Evolutionary conservation across 2,329 filamentous ascomycete genomes (phyloP), one percentile per base, ranked within the genome.

Genomic region (Colletotrichum orchidophilum): DNA sequence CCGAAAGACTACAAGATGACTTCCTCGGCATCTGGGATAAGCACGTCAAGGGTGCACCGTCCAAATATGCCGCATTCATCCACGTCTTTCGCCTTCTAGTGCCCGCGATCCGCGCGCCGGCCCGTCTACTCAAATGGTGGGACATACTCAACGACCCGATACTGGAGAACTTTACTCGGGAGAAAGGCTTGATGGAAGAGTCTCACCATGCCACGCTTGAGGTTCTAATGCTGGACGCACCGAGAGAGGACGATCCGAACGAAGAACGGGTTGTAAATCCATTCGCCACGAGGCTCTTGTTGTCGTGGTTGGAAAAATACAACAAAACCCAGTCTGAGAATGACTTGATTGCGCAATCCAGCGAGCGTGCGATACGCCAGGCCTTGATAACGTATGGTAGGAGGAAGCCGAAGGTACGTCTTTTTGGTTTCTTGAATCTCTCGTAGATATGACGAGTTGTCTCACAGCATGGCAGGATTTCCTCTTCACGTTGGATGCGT

Each of bases 1-100:
- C 90, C n/a, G 92, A 94, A 74, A 90, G 91, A 68, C 85, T 95
- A 61, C 90, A 94, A 73, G 92, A 94, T 50, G 93, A 95, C 75
- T 86, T 96, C 8, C 83, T 92, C 50, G 81, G 85, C 27, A 86
- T 94, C 64, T 94, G 92, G 82, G 86, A 91, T 69, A 90, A 88
- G 76, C 85, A 89, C 74, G 88, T 95, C 70, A 84, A 85, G 27
- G 86, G 87, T 39, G 84, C 85, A 27, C 83, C 88, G 2, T 79
- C 86, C 61, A 88, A 89, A 74, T 87, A 89, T 77, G 89, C 88
- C 9, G 82, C 90, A n/a, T 96, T 95, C 80, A 85, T 95, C 21
- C 87, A 87, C 60, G 86, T 93, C 55, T 81, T 96, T 66, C 87
- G 89, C 57, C 87, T 86, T 50, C 83, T 96, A 42, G 86, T 90